Evolutionary conservation across 257 asterid genomes (phyloP), one percentile per base, ranked within the genome.

Genomic region (Fraxinus quadrangulata): DNA sequence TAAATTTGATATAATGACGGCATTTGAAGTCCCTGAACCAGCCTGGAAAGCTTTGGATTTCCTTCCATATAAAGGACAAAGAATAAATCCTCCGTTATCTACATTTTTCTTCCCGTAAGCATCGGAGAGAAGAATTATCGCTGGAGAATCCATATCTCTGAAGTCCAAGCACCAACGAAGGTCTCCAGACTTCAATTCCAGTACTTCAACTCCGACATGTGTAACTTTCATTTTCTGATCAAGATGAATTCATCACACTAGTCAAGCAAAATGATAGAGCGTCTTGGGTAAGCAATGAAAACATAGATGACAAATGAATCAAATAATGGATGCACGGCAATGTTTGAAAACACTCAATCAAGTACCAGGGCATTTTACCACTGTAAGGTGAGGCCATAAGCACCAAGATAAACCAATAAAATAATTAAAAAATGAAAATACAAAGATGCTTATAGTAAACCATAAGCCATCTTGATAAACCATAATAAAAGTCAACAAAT

Each of bases 161-260:
- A 96, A 96, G 89, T 96, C 99, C 90, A 96, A 87, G 87, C 99
- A 91, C 99, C 99, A 96, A 26, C 89, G 94, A 79, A 90, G 92
- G 81, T 96, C 98, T 78, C 99, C 99, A 73, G 97, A 87, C 86
- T 90, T 89, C 83, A 87, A 73, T 76, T 93, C 98, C 82, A 89
- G 86, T 84, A 96, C 91, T 84, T 96, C 97, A 59, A 93, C 89
- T 68, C 99, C 99, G n/a, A 82, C 90, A 81, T 87, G 90, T 23
- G 99, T 96, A 79, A 96, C 87, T 87, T 90, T 93, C 89, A 96
- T 85, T 92, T 90, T 96, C 99, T 96, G 92, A 82, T 86, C 30
- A 84, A 79, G 51, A 76, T 65, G 40, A 77, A 65, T 54, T 84
- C 69, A 75, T 47, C 66, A 81, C 33, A 40, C n/a, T 37, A 36